phyloP scores from a whole-genome alignment of 2,329 filamentous ascomycete species.

The Pseudogymnoascus sp. region DNA sequence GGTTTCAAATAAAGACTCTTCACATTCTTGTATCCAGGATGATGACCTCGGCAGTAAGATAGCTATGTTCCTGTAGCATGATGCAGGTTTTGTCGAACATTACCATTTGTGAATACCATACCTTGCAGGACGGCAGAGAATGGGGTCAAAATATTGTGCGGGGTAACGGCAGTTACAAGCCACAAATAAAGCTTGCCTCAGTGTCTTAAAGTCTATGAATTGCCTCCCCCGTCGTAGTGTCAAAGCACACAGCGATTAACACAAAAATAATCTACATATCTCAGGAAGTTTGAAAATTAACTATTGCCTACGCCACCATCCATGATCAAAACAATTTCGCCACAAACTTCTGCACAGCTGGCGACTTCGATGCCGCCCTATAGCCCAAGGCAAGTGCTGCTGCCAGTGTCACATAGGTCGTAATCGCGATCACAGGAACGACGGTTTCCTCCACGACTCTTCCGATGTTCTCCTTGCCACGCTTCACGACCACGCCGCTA shows the following conservation, averaged over 20 bases:
- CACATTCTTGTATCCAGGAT: neutral
- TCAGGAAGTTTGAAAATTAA: neutral
- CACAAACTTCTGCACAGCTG: neutral
- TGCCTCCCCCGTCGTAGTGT: neutral
- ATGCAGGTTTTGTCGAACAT: neutral
- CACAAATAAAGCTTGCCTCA: neutral
- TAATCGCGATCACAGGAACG: slow-evolving; percentile 20
- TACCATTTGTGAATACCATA: neutral
- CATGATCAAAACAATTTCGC: neutral
- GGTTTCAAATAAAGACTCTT: neutral
- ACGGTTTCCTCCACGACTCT: slow-evolving; percentile 32
- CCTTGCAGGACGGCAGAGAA: neutral
- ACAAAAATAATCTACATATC: slow-evolving; percentile 3
- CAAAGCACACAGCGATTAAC: neutral
- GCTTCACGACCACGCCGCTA: slow-evolving; percentile 19
- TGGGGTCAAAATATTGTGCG: neutral
- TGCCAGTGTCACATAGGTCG: slow-evolving; percentile 8
- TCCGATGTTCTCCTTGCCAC: slow-evolving; percentile 24
- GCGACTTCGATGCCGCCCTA: neutral
- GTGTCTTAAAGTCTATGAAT: slow-evolving; percentile 2
- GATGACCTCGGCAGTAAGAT: neutral
- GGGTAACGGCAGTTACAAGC: neutral
- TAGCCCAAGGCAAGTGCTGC: neutral
- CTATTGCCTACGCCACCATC: neutral
- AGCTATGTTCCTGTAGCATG: neutral